These are phyloP conservation scores for Mycena amicta DNA, from an alignment of 768 basidiomycete species.

Conservation along the genomic window DNA sequence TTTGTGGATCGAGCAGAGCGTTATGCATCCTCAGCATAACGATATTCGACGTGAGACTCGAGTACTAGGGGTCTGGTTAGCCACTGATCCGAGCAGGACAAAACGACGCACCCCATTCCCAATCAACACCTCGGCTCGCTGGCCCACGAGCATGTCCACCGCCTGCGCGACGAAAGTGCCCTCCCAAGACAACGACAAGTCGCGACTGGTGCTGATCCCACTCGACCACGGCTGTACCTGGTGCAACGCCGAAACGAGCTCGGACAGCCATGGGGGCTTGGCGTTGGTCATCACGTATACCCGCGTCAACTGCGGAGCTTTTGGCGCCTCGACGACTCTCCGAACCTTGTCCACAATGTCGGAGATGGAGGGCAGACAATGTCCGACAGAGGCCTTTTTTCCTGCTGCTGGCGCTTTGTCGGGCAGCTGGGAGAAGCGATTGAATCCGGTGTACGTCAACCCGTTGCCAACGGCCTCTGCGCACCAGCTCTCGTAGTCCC, in stretches of 20 bases:
- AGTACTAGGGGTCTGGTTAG: conserved; percentile 36
- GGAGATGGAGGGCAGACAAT: conserved; percentile 55
- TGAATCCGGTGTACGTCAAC: conserved; percentile 54
- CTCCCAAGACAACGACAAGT: conserved; percentile 55
- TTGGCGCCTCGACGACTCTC: not conserved
- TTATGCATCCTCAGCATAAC: conserved; percentile 46
- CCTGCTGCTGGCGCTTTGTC: conserved; percentile 42
- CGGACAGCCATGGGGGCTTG: conserved; percentile 47
- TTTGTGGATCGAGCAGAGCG: conserved; percentile 32
- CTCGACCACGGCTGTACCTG: conserved; percentile 44
- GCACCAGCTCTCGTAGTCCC: conserved; percentile 58
- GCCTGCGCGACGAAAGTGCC: conserved; percentile 61
- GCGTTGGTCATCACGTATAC: conserved; percentile 73
- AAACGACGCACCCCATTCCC: conserved; percentile 60
- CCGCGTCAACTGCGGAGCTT: conserved; percentile 36
- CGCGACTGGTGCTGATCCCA: conserved; percentile 53
- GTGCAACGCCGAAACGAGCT: conserved; percentile 44
- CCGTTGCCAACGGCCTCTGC: conserved; percentile 38
- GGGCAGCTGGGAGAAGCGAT: conserved; percentile 51
- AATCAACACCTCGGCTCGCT: conserved; percentile 63
- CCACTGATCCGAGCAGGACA: not conserved
- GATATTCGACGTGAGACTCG: conserved; percentile 50
- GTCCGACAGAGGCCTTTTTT: conserved; percentile 28
- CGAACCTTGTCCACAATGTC: conserved; percentile 49
- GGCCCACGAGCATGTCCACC: conserved; percentile 69